A percentile compares a stretch with the other conserved stretches of the same genome.
These are phyloP conservation scores for Arabidopsis lyrata DNA, from an alignment of 441 rosid genomes.

Conservation along the genomic window DNA sequence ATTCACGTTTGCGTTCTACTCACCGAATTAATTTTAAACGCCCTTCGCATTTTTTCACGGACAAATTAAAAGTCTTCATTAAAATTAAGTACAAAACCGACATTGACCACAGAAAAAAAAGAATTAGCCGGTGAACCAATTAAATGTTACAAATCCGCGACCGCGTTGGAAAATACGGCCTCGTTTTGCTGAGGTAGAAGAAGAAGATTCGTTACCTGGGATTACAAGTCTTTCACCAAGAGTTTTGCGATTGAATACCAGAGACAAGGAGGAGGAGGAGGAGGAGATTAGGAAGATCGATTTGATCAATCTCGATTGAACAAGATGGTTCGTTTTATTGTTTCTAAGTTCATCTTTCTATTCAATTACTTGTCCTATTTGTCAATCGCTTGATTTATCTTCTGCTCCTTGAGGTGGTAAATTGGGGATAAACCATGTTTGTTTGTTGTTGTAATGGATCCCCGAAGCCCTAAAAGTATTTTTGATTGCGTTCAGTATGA, in stretches of 20 bases:
- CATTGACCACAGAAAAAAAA: too few species aligned
- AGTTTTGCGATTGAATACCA: conserved; percentile 33
- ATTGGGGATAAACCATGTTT: conserved; percentile 14
- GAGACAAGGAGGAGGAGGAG: background rate
- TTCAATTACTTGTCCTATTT: background rate
- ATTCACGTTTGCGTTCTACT: conserved; percentile 19
- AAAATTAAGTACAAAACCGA: too few species aligned
- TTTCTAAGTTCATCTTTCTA: background rate
- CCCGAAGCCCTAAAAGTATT: background rate
- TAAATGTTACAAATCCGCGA: too few species aligned
- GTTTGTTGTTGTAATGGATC: conserved; percentile 12
- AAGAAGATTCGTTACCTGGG: background rate
- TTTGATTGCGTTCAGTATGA: background rate
- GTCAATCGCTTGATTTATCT: conserved; percentile 17
- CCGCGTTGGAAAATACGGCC: conserved; percentile 13
- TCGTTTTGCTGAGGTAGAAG: conserved; percentile 1
- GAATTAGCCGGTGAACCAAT: too few species aligned
- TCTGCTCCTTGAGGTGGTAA: background rate
- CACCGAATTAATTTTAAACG: background rate
- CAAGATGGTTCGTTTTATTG: conserved; percentile 36
- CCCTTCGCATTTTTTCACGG: background rate
- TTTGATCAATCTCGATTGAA: conserved; percentile 25
- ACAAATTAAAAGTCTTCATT: too few species aligned
- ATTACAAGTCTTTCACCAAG: conserved; percentile 4
- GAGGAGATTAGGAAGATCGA: conserved; percentile 10